Evolutionary conservation across 78 protist species (phyloP).

Genomic region (Planoprotostelium fungivorum): DNA sequence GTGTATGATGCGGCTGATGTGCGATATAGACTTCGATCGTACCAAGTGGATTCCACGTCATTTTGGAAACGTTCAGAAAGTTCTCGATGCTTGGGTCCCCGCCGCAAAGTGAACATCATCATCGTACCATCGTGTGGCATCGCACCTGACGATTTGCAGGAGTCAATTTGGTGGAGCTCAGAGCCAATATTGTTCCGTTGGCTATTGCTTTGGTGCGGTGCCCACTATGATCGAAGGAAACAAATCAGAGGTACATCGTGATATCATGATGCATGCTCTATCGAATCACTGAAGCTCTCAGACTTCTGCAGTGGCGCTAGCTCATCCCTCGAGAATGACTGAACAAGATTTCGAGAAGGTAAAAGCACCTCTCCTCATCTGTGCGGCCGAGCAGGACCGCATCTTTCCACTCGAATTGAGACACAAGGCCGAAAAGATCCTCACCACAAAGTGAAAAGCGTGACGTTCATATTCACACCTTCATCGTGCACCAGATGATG

Average conservation of each 20-base stretch:
- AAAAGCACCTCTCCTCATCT: background rate
- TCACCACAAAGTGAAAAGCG: background rate
- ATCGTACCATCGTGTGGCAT: too few species aligned
- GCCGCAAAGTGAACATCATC: background rate
- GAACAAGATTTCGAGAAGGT: background rate
- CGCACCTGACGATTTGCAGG: background rate
- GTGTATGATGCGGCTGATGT: too few species aligned
- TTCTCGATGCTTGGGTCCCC: background rate
- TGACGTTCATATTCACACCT: too few species aligned
- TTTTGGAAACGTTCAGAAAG: too few species aligned
- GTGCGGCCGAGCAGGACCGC: background rate
- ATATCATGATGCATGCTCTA: background rate
- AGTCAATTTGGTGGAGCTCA: background rate
- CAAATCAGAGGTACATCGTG: background rate
- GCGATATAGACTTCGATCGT: background rate
- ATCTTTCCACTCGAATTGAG: background rate
- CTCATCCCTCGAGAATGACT: background rate
- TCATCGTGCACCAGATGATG: too few species aligned
- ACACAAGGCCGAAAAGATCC: background rate
- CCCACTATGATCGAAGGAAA: background rate
- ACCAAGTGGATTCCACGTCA: background rate
- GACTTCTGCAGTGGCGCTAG: background rate
- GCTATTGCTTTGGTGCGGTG: background rate
- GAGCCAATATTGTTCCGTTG: background rate
- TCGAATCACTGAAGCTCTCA: background rate